Evolutionary conservation across 2,329 filamentous ascomycete species (phyloP).

Genomic region (Cladosporium oxysporum): DNA sequence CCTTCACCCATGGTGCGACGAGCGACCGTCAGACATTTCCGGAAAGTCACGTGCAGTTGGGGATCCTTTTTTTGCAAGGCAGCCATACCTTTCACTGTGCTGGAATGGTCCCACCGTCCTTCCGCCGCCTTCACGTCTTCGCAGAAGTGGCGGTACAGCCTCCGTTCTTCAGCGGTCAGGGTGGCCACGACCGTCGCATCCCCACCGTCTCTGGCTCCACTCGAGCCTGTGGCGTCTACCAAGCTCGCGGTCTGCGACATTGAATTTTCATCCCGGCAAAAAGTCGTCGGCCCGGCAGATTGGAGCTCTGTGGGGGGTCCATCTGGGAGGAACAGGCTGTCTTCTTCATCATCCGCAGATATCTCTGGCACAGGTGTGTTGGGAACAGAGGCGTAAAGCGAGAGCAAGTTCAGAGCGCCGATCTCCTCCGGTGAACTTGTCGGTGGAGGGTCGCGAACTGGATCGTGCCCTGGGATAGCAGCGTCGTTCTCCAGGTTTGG

Average conservation of each 20-base stretch:
- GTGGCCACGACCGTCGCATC: no score
- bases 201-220: neutral
- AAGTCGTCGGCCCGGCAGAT: no score
- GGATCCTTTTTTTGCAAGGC: no score
- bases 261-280: no score
- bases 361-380: neutral
- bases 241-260: no score
- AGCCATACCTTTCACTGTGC: neutral
- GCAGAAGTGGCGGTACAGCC: neutral
- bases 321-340: neutral
- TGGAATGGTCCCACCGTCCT: neutral
- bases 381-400: neutral
- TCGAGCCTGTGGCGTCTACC: neutral
- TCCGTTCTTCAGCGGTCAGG: neutral
- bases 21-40: neutral
- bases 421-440: neutral
- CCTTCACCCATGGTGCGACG: neutral
- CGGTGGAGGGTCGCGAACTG: neutral
- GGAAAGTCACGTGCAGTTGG: neutral
- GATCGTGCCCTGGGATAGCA: neutral
- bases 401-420: neutral
- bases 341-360: neutral
- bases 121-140: neutral
- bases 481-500: neutral
- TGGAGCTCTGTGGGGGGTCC: no score